Evolutionary conservation across 768 basidiomycete genomes (phyloP), one percentile per base, ranked within the genome.

Genomic region (Tricholoma terreum): DNA sequence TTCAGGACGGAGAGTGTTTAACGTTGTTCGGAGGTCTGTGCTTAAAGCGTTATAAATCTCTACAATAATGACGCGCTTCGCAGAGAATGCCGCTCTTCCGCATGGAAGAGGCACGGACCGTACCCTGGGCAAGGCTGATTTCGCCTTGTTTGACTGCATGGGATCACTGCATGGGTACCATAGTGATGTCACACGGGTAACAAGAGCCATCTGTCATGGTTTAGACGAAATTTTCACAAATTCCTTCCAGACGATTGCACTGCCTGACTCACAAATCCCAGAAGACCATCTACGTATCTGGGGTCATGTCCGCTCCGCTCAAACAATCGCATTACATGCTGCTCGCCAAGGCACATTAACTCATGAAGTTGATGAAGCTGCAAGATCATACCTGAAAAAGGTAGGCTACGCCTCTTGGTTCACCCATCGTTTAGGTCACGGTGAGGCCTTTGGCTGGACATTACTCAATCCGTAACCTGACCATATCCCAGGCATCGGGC

Each of bases 1-100:
- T 94, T 38, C 68, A 71, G 14, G 77, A 77, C 48, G 80, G 77
- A 27, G 84, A 78, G 61, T 85, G 83, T 17, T 73, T 92, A 33
- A 85, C 89, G 2, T 75, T 93, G 17, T 93, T 95, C 65, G 91
- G 92, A 65, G 86, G 91, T 90, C 60, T 56, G 81, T 72, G 22
- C 10, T 36, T 35, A 50, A 35, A 33, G 35, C 34, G 19, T 19
- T 51, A 19, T 22, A 22, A 17, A 52, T 43, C 48, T 49, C 55
- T 22, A 59, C 19, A 48, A 30, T 11, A 36, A 51, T 6, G 38
- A 40, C n/a, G n/a, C 6, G n/a, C 15, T 40, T 40, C 45, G 11
- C 67, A 94, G 92, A 89, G 58, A 90, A 94, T 63, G 92, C 91
- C 5, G 92, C 91, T 2, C 80, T 92, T 21, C 92, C 92, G 3